Percentiles rank a stretch among this genome's conserved stretches.
Evolutionary conservation across 495 filamentous ascomycete genomes (phyloP).

Genomic region (Xylaria grammica): DNA sequence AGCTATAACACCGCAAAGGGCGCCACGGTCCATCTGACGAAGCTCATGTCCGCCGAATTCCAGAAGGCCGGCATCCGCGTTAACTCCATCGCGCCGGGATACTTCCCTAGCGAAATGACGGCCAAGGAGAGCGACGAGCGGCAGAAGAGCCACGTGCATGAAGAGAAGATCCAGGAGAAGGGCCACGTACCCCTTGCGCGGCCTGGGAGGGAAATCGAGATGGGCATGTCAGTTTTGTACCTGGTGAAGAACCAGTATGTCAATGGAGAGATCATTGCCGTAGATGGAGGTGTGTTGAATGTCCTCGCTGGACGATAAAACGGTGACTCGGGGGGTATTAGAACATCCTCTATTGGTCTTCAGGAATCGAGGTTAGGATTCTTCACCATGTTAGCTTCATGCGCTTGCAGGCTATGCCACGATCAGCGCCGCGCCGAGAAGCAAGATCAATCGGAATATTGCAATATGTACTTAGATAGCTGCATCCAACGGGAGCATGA

Average conservation of each 20-base stretch:
- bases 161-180: conserved; percentile 57
- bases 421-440: no score
- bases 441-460: no score
- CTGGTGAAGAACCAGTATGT: conserved; percentile 64
- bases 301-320: conserved; percentile 35
- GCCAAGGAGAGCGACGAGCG: conserved; percentile 57
- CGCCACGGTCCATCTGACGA: conserved; percentile 64
- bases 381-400: background rate
- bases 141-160: conserved; percentile 58
- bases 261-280: conserved; percentile 64
- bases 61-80: conserved; percentile 60
- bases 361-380: no score
- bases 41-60: conserved; percentile 60
- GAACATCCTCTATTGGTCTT: no score
- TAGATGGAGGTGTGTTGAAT: conserved; percentile 63
- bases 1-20: conserved; percentile 68
- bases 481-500: no score
- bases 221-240: conserved; percentile 62
- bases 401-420: no score
- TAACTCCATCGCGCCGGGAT: conserved; percentile 69
- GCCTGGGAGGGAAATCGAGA: conserved; percentile 60
- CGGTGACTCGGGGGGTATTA: background rate
- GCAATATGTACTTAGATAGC: no score
- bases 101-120: conserved; percentile 71
- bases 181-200: conserved; percentile 58